Base-by-base conservation (phyloP, 2,329 filamentous ascomycete species). In the Teratosphaeria viscida region DNA sequence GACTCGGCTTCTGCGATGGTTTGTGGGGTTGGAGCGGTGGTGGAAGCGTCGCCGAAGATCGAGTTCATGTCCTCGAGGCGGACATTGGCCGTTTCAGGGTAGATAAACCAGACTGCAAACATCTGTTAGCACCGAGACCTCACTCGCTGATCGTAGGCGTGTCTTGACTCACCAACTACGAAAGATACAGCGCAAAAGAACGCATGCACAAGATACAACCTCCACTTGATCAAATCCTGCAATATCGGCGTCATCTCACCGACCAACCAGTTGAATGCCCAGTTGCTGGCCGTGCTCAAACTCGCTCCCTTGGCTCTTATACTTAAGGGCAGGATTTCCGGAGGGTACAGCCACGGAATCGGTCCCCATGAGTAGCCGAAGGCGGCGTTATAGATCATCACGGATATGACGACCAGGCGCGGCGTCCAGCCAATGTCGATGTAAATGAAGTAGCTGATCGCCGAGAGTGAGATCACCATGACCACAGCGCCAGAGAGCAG, bases 331-430 rank as follows among this genome's bases (percentile, higher is more conserved):
- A 99, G 81, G 76, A 99, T 99, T 80, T 99, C 94, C n/a, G 94
- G 94, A 14, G 94, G 94, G 73, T 97, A 97, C 16, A 99, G 79
- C 94, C 94, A 99, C 8, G 94, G 94, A 62, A 99, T 95, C 1
- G 94, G 94, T 19, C 94, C 94, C 94, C 94, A 99, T n/a, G 85
- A 88, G 71, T 92, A 95, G 55, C 94, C 94, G 73, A 97, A 99
- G 7, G 94, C 89, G 5, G 92, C 94, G 70, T 99, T 99, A 78
- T 97, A 99, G 56, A 96, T 87, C 88, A 97, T 96, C 71, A 99
- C 94, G 70, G 95, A 95, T 56, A 95, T 75, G 56, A 97, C 94
- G 2, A 96, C 94, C 72, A 96, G 76, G 6, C 83, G 88, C 3
- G 89, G 91, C 1, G 94, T 97, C 67, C 81, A 81, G 53, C 75